Evolutionary conservation across 176 grass and related monocot species (phyloP), one percentile per base, ranked within the genome.

Genomic region (Urochloa ruziziensis): DNA sequence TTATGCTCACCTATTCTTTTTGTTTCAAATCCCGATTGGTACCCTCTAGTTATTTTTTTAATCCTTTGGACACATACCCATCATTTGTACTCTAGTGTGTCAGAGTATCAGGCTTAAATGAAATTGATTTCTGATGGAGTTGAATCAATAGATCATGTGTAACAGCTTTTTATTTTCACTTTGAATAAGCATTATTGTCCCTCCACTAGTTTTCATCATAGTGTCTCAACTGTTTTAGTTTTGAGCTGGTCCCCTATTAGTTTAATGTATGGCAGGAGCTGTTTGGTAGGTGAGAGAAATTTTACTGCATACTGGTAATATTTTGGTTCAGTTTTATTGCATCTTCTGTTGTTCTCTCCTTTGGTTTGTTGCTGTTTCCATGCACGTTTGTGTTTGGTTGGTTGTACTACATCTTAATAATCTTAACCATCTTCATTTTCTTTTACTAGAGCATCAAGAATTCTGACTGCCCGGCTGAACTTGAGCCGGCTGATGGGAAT

Each of bases 391-490:
- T 35, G 30, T 17, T 69, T 30, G 42, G 28, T 69, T 56, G 65
- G 34, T 53, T 74, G 62, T 42, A 54, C 32, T 39, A 21, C 71
- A 43, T 52, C 16, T 56, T 75, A 66, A 30, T 66, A 36, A 73
- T 67, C 48, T n/a, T 10, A 39, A 62, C 21, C 12, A 16, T 67
- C 17, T 66, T 29, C 21, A 25, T 35, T 70, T 82, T 39, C 24
- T 68, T 64, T 60, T 10, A 70, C 12, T 77, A 99, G 96, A 99
- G 96, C 88, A 92, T 99, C 67, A 90, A 78, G 83, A 92, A 90
- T 82, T 92, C 89, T 85, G 93, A 92, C 78, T 99, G 96, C 74
- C 93, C 93, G 61, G 51, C 85, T 39, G 96, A 99, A 78, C 91
- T 99, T 92, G 75, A 83, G 67, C 87, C 83, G 16, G 78, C 93